Conservation (phyloP, 331 rosid genomes). For the Rhamnella rubrinervis region DNA sequence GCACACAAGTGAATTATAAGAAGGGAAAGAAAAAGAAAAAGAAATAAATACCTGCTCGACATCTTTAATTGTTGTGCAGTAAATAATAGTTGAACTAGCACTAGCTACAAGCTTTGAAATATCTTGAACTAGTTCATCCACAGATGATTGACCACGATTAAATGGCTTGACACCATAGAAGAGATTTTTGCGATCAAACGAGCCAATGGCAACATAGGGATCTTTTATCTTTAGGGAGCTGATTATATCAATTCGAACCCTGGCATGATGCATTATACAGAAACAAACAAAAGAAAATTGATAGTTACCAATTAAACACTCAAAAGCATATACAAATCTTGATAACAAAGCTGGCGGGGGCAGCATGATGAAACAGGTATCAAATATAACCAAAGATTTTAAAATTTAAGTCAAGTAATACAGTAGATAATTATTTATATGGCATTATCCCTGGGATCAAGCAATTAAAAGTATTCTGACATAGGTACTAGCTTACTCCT, state of each 20-base stretch:
- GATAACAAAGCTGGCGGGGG: neutral
- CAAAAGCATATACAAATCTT: conserved; percentile 1
- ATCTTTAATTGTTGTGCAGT: conserved; percentile 86
- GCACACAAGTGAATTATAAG: conserved; percentile 4
- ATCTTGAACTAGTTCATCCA: conserved; percentile 67
- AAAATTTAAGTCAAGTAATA: neutral
- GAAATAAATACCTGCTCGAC: conserved; percentile 66
- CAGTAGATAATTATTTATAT: no score
- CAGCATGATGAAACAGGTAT: neutral
- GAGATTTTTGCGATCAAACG: conserved; percentile 82
- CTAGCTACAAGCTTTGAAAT: conserved; percentile 50
- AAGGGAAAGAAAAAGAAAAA: neutral
- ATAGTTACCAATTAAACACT: neutral
- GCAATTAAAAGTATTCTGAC: no score
- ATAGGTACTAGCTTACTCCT: no score
- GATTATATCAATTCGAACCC: conserved; percentile 76
- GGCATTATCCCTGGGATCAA: no score
- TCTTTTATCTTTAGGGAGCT: conserved; percentile 69
- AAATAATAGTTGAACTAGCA: conserved; percentile 76
- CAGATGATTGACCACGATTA: conserved; percentile 54
- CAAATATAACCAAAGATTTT: neutral
- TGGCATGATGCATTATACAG: conserved; percentile 29
- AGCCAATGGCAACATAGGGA: conserved; percentile 69
- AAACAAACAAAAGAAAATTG: neutral
- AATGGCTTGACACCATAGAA: conserved; percentile 79